Evolutionary conservation across 2,329 filamentous ascomycete genomes (phyloP), one percentile per base, ranked within the genome.

Genomic region (Ampelomyces quisqualis): DNA sequence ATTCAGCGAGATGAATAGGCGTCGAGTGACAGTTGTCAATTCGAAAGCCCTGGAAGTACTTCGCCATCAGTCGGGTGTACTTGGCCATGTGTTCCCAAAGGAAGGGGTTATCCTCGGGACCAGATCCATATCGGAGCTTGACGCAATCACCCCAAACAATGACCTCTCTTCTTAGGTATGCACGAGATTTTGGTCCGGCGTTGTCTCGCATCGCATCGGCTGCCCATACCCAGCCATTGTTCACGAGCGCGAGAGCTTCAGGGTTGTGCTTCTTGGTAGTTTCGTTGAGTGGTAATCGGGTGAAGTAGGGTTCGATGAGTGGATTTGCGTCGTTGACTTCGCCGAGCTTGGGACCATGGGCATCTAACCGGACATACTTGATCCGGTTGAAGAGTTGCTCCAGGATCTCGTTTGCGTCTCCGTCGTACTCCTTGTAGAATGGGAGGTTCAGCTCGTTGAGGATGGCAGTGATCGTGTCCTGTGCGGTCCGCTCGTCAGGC

Each of bases 81-180:
- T 86, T 82, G 24, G 87, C 88, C 90, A 98, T 98, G 65, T 88
- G 88, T 7, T 95, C 83, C 93, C 93, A 98, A 7, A 98, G 75
- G 74, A 83, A 98, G 0, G 93, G 91, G 57, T 85, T 97, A 65
- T 97, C 93, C 38, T 90, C 72, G 0, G 85, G 86, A 0, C 82
- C 77, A 18, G 74, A 77, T 22, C 93, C 93, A 62, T 97, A 98
- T 13, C 93, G 84, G 38, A 98, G 78, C 74, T 98, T 98, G 49
- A 97, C 93, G 65, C 94, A 98, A 65, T 98, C 93, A 10, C 91
- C 90, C 93, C 93, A 98, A 20, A 96, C 87, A 54, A 98, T 97
- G 46, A 98, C 89, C 68, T 98, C 90, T 54, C 93, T 82, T 37
- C 89, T 82, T n/a, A 98, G 78, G 62, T 98, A 98, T n/a, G 91